Percentiles rank a stretch among this genome's conserved stretches.
Conservation (phyloP, 2,329 filamentous ascomycete genomes). For the Nothopassalora personata region DNA sequence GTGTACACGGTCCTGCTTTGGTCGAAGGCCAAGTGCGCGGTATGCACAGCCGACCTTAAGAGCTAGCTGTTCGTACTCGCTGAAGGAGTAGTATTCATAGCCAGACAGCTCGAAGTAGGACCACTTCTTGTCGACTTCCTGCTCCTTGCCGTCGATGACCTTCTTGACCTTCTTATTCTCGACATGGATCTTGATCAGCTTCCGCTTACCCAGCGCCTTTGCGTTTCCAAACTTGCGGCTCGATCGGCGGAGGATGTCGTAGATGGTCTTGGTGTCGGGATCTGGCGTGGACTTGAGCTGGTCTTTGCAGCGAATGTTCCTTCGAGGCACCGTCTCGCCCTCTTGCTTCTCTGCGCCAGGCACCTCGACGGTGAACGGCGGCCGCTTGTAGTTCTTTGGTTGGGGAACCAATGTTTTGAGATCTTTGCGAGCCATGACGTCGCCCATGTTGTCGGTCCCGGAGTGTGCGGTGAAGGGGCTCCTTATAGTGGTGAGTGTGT, state of each 20-base stretch:
- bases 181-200: slow-evolving; percentile 69
- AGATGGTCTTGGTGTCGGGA: slow-evolving; percentile 68
- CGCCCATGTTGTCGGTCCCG: slow-evolving; percentile 25
- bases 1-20: slow-evolving; percentile 62
- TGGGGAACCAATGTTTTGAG: slow-evolving; percentile 46
- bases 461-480: neutral
- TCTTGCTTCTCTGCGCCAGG: slow-evolving; percentile 62
- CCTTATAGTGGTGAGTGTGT: slow-evolving; percentile 4
- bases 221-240: slow-evolving; percentile 53
- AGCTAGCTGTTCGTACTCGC: slow-evolving; percentile 68
- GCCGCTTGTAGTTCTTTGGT: slow-evolving; percentile 52
- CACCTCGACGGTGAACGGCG: slow-evolving; percentile 70
- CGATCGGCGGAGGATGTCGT: slow-evolving; percentile 68
- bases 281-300: slow-evolving; percentile 61
- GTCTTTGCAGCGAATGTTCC: slow-evolving; percentile 66
- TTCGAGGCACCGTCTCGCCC: slow-evolving; percentile 79
- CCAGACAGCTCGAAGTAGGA: slow-evolving; percentile 77
- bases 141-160: slow-evolving; percentile 72
- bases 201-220: slow-evolving; percentile 59
- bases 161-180: slow-evolving; percentile 90
- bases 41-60: slow-evolving; percentile 67
- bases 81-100: slow-evolving; percentile 72
- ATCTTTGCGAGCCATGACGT: slow-evolving; percentile 36
- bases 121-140: slow-evolving; percentile 85
- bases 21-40: slow-evolving; percentile 65